Base-by-base conservation (phyloP, 257 asterid species). In the Echites panduratus region DNA sequence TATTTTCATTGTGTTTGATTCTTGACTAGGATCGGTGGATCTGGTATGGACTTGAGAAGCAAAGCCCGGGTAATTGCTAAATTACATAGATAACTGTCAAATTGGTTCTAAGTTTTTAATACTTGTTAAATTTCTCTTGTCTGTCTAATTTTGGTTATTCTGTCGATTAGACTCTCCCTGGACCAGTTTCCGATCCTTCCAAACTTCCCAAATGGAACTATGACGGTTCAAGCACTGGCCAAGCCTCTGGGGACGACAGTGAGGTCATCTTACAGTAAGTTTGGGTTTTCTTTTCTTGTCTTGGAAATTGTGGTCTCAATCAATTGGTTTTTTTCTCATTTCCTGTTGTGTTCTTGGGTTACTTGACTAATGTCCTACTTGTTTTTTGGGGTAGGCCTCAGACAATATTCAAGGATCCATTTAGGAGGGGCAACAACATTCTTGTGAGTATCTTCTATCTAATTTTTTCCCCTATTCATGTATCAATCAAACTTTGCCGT, bases 241-340 rank as follows among this genome's bases (percentile, higher is more conserved):
- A 94, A 84, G 99, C 99, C 66, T 89, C 92, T 3, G 99, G 99
- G 2, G 89, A 94, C 58, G 97, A 94, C 85, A 94, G 99, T 74
- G 99, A 94, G 87, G 99, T 94, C 70, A 94, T 94, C 79, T 17
- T 94, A 68, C 81, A 86, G 99, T 94, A 87, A 80, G 96, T 70
- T 20, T 17, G 38, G 38, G 64, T 57, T 19, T 19, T 27, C 3
- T 11, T 72, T 52, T 9, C 9, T 20, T 27, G 12, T 47, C 43
- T 78, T 63, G 66, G 22, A 0, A 45, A 75, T 79, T 58, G 27
- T 26, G 17, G 41, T 41, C 52, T 24, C 2, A 24, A 43, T 7
- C 0, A 1, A 32, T 32, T 32, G 38, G 9, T 2, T 44, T 68
- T 19, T 40, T 40, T 0, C 14, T 2, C 26, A 16, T 47, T 43